Evolutionary conservation across 805 yeast species (phyloP).

Genomic region (Kregervanrija pseudodelftensis): DNA sequence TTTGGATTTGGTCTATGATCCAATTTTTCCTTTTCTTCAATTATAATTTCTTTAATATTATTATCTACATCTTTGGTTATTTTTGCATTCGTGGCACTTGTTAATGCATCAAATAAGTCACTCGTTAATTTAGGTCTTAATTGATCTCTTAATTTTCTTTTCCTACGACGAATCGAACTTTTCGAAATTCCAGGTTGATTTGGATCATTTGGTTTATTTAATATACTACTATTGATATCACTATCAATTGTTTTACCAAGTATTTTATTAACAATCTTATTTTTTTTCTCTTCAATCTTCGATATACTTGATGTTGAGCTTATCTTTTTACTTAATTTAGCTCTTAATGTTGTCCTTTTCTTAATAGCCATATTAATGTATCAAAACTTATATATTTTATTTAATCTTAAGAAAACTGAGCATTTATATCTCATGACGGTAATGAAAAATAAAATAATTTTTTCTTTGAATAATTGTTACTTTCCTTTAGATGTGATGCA

Average conservation of each 20-base stretch:
- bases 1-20: slow-evolving; percentile 31
- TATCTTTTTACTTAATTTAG: slow-evolving; percentile 30
- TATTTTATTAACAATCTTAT: slow-evolving; percentile 13
- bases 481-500: neutral
- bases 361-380: slow-evolving; percentile 30
- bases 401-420: too few species aligned
- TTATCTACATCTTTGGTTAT: slow-evolving; percentile 10
- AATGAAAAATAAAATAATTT: too few species aligned
- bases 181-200: slow-evolving; percentile 48
- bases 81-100: slow-evolving; percentile 25
- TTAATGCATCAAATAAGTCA: slow-evolving; percentile 51
- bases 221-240: slow-evolving; percentile 1
- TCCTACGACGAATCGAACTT: slow-evolving; percentile 56
- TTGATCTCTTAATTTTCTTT: slow-evolving; percentile 54
- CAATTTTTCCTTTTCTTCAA: slow-evolving; percentile 28
- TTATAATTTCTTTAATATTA: slow-evolving; percentile 9
- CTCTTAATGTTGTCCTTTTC: slow-evolving; percentile 40
- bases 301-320: slow-evolving; percentile 1
- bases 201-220: slow-evolving; percentile 19
- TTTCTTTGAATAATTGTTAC: neutral
- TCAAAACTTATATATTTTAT: neutral
- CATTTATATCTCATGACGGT: too few species aligned
- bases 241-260: slow-evolving; percentile 10
- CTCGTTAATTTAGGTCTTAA: slow-evolving; percentile 57
- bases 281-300: slow-evolving; percentile 12